Evolutionary conservation across 2,329 filamentous ascomycete species (phyloP).

Genomic region (Penicillium expansum): DNA sequence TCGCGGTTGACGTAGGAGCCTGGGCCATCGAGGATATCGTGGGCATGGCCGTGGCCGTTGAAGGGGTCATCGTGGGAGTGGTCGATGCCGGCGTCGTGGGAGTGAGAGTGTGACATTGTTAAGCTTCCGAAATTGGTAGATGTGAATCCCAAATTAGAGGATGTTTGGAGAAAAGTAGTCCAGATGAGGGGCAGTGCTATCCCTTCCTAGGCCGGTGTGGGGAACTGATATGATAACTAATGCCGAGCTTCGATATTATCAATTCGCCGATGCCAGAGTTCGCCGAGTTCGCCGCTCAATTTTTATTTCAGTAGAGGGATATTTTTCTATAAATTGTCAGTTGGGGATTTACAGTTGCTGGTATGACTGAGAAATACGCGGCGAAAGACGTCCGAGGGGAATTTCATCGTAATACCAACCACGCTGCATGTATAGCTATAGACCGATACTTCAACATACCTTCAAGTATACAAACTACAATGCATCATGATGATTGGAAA

Average conservation of each 20-base stretch:
- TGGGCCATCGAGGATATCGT: constrained; percentile 91
- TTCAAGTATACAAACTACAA: not conserved
- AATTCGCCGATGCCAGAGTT: constrained; percentile 14
- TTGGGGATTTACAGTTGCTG: not conserved
- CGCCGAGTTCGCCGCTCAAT: constrained; percentile 18
- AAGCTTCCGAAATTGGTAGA: not conserved
- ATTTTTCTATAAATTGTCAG: not conserved
- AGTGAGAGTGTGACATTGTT: constrained; percentile 41
- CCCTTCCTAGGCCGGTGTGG: constrained; percentile 8
- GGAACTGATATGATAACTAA: constrained; percentile 19
- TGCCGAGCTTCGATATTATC: constrained; percentile 17
- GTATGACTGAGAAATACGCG: too few relatives aligned
- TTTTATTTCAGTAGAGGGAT: not conserved
- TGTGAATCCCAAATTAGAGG: not conserved
- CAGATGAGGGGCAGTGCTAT: constrained; percentile 16
- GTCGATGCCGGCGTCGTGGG: constrained; percentile 36
- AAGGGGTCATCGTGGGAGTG: constrained; percentile 56
- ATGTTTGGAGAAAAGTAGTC: constrained; percentile 3
- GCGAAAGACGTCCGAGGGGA: not conserved
- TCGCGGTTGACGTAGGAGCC: constrained; percentile 87
- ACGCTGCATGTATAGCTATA: too few relatives aligned
- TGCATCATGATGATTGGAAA: constrained; percentile 1
- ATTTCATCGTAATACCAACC: not conserved
- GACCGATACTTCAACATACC: not conserved
- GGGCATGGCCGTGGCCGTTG: constrained; percentile 79